Conservation (phyloP, 441 rosid species). For the Kokia cookei region DNA sequence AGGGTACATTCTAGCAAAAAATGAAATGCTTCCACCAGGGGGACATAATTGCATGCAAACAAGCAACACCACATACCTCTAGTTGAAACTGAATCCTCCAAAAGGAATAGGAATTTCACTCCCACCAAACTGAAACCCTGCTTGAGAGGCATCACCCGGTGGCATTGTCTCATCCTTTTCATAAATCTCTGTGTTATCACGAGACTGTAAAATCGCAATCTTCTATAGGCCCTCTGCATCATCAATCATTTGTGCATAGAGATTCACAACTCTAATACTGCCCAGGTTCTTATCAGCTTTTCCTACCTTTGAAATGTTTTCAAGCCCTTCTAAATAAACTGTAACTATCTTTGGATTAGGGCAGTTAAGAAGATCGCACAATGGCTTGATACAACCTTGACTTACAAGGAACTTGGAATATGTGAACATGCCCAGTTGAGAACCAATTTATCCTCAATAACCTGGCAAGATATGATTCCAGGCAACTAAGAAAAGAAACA, state of each 20-base stretch:
- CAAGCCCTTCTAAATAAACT: slow-evolving; percentile 82
- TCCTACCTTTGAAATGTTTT: slow-evolving; percentile 84
- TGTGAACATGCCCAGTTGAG: slow-evolving; percentile 1
- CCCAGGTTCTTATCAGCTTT: slow-evolving; percentile 64
- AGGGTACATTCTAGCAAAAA: neutral
- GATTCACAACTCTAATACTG: slow-evolving; percentile 47
- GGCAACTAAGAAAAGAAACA: neutral
- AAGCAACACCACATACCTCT: slow-evolving; percentile 27
- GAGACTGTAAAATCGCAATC: slow-evolving; percentile 72
- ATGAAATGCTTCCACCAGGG: neutral
- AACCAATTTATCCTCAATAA: neutral
- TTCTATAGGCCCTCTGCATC: slow-evolving; percentile 79
- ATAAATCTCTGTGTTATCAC: slow-evolving; percentile 32
- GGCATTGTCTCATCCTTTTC: slow-evolving; percentile 64
- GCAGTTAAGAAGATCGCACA: slow-evolving; percentile 80
- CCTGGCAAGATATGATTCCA: neutral
- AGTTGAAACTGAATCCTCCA: slow-evolving; percentile 84
- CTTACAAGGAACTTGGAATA: slow-evolving; percentile 51
- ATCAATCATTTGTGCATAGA: slow-evolving; percentile 71
- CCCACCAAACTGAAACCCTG: slow-evolving; percentile 63
- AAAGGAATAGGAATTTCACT: slow-evolving; percentile 54
- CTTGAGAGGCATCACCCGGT: slow-evolving; percentile 51
- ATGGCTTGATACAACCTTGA: slow-evolving; percentile 84
- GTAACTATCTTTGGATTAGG: slow-evolving; percentile 87
- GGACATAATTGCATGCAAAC: too few relatives aligned